These are phyloP conservation scores for Candida michaelii DNA, from an alignment of 805 yeast genomes.

Conservation along the genomic window DNA sequence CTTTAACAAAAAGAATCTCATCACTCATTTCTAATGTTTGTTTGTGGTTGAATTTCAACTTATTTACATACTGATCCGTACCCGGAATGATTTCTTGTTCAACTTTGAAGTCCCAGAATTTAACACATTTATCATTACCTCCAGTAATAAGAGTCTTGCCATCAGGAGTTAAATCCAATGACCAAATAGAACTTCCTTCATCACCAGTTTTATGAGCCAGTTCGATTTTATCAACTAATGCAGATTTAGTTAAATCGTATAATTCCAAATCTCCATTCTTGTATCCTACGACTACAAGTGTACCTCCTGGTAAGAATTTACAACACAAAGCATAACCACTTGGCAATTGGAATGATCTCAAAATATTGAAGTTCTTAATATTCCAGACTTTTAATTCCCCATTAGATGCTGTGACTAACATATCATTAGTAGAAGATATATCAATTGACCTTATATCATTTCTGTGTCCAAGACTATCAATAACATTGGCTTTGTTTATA, in stretches of 20 bases:
- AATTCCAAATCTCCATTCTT: slow-evolving; percentile 82
- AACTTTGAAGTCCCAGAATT: slow-evolving; percentile 83
- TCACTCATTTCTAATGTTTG: slow-evolving; percentile 85
- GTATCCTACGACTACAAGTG: slow-evolving; percentile 82
- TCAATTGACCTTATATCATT: slow-evolving; percentile 84
- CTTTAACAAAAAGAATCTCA: slow-evolving; percentile 74
- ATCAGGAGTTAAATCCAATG: slow-evolving; percentile 80
- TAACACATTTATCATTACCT: slow-evolving; percentile 87
- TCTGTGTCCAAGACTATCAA: slow-evolving; percentile 85
- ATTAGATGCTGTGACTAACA: slow-evolving; percentile 87
- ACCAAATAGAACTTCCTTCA: slow-evolving; percentile 72
- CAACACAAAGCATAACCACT: slow-evolving; percentile 84
- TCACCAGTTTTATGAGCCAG: slow-evolving; percentile 61
- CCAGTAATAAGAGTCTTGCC: slow-evolving; percentile 87
- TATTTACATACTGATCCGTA: slow-evolving; percentile 48
- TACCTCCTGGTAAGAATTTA: slow-evolving; percentile 88
- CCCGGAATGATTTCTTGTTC: slow-evolving; percentile 73
- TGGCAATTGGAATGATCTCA: slow-evolving; percentile 70
- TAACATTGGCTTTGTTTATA: slow-evolving; percentile 49
- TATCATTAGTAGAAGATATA: slow-evolving; percentile 73
- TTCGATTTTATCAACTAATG: slow-evolving; percentile 66
- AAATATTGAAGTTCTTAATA: slow-evolving; percentile 64
- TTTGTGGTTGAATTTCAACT: slow-evolving; percentile 64
- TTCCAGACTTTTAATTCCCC: slow-evolving; percentile 92
- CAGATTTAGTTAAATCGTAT: slow-evolving; percentile 82